Evolutionary conservation across 306 rosid genomes (phyloP), one percentile per base, ranked within the genome.

Genomic region (Oxytropis ochrocephala): DNA sequence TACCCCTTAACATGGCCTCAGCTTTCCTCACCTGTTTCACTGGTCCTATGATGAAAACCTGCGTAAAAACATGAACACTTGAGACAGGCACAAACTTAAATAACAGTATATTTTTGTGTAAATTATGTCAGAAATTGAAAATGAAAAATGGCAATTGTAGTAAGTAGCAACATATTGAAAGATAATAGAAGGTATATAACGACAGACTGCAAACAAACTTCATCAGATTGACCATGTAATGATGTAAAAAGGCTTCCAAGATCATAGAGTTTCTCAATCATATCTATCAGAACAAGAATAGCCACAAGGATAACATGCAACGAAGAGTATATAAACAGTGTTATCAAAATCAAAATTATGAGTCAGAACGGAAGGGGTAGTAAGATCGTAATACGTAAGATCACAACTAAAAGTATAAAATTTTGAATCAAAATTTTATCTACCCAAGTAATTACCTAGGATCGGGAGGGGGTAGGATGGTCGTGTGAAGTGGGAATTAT

Each of bases 21-120:
- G 99, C 97, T 80, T 94, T 94, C 81, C 85, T 91, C 92, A 95
- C 97, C 79, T 95, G 84, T 82, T 74, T 80, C 83, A 83, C 91
- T 24, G 88, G 85, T 80, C 99, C 99, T 16, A 95, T 83, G 76
- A 95, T 75, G 75, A 95, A 91, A 19, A 87, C 97, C 99, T 94
- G 17, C 77, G 76, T 13, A 64, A 32, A 69, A 68, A 71, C 64
- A 67, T 13, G 65, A 60, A 36, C 59, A 32, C 48, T n/a, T 8
- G n/a, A 39, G n/a, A 13, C 55, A 44, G 44, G 4, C 6, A 19
- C 3, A 11, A 3, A 11, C 24, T 5, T 41, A 10, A 38, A 65
- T 29, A 60, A 41, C 65, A 59, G 7, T 38, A 12, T 48, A 60
- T 54, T 41, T 49, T 16, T 6, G 10, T n/a, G 51, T 38, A 57